phyloP scores from a whole-genome alignment of 768 basidiomycete genomes.

The Phaffia tasmanica region DNA sequence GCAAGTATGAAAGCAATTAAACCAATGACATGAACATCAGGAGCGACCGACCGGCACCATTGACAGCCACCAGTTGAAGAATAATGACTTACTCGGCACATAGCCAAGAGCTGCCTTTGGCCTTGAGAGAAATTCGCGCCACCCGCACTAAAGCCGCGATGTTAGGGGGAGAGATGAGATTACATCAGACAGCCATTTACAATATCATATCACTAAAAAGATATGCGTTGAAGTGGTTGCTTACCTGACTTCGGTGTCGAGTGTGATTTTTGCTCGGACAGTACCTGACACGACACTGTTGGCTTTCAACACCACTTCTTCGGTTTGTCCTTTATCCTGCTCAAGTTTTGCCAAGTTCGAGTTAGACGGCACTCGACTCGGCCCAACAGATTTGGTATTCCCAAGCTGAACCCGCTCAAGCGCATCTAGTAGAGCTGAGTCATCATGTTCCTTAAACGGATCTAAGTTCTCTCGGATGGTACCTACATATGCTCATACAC shows the following conservation, averaged over 20 bases:
- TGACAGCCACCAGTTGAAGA: slow-evolving; percentile 26
- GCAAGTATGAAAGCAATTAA: background rate
- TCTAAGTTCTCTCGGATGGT: slow-evolving; percentile 38
- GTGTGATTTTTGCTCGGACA: slow-evolving; percentile 2
- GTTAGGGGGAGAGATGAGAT: too few species aligned
- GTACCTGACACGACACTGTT: slow-evolving; percentile 1
- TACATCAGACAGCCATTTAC: too few species aligned
- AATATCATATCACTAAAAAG: too few species aligned
- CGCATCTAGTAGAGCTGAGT: slow-evolving; percentile 67
- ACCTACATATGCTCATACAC: background rate
- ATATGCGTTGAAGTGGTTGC: too few species aligned
- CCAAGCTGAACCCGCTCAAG: slow-evolving; percentile 65
- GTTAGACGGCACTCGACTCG: slow-evolving; percentile 10
- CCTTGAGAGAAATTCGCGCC: slow-evolving; percentile 89
- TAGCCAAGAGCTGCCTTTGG: slow-evolving; percentile 54
- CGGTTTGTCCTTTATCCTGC: background rate
- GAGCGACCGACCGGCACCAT: slow-evolving; percentile 28
- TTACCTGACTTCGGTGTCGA: too few species aligned
- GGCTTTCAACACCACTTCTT: background rate
- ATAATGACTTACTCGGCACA: slow-evolving; percentile 11
- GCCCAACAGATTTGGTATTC: background rate
- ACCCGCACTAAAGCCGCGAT: slow-evolving; percentile 59
- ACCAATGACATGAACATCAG: slow-evolving; percentile 27
- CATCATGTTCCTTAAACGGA: slow-evolving; percentile 56
- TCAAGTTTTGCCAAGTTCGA: slow-evolving; percentile 11